Percentiles rank a stretch among this genome's conserved stretches.
Conservation (phyloP, 2,329 filamentous ascomycete species). For the Verticillium klebahnii region DNA sequence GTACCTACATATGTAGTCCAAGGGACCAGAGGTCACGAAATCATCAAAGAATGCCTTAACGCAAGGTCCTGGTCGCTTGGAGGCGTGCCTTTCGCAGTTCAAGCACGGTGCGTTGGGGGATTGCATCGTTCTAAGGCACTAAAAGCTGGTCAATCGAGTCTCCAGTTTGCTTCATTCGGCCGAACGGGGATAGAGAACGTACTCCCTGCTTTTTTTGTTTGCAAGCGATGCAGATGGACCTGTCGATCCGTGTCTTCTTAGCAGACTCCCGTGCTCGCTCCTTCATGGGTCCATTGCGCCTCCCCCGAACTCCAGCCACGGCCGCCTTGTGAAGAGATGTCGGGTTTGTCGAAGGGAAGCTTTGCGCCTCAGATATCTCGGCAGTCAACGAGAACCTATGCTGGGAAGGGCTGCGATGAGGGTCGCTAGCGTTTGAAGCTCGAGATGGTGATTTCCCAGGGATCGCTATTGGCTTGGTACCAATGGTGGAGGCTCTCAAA, state of each 20-base stretch:
- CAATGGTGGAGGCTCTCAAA: neutral
- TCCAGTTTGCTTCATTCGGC: too few relatives aligned
- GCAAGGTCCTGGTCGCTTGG: slow-evolving; percentile 23
- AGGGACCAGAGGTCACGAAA: slow-evolving; percentile 36
- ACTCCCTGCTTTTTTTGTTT: slow-evolving; percentile 10
- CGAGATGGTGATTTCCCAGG: neutral
- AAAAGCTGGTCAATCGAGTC: neutral
- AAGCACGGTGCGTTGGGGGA: slow-evolving; percentile 4
- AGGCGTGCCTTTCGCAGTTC: slow-evolving; percentile 7
- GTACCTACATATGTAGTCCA: slow-evolving; percentile 37
- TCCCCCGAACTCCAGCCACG: slow-evolving; percentile 2
- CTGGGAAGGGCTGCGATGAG: neutral
- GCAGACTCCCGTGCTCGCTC: slow-evolving; percentile 4
- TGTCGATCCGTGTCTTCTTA: slow-evolving; percentile 10
- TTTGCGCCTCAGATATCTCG: neutral
- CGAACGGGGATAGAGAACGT: neutral
- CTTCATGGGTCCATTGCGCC: slow-evolving; percentile 9
- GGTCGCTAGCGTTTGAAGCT: neutral
- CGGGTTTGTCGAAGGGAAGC: neutral
- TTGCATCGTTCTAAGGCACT: slow-evolving; percentile 8
- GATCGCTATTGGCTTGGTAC: neutral
- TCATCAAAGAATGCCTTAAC: slow-evolving; percentile 36
- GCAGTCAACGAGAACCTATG: neutral
- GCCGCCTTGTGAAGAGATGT: neutral
- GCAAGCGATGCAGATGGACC: slow-evolving; percentile 13